Conservation (phyloP, 345 rosid genomes). For the Pelargonium nanum region DNA sequence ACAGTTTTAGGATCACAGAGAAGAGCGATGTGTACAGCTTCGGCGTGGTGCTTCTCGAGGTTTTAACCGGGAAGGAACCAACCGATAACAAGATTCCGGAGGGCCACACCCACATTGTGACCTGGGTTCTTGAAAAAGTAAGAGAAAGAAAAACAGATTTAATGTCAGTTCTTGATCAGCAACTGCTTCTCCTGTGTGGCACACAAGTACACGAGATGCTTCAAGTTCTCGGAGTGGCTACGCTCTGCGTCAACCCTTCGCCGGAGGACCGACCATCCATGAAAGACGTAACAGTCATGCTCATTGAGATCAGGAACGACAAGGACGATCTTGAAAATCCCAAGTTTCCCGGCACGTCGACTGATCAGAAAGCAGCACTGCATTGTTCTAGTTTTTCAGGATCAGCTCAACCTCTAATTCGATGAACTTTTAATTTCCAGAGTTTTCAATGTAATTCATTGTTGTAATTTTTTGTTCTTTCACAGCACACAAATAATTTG, state of each 20-base stretch:
- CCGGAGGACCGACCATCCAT: slow-evolving; percentile 60
- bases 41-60: slow-evolving; percentile 57
- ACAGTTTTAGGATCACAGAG: slow-evolving; percentile 56
- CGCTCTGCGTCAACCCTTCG: slow-evolving; percentile 43
- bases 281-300: slow-evolving; percentile 64
- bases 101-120: slow-evolving; percentile 44
- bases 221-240: slow-evolving; percentile 60
- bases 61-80: slow-evolving; percentile 52
- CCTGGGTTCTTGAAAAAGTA: slow-evolving; percentile 46
- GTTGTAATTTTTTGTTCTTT: no score
- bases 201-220: slow-evolving; percentile 62
- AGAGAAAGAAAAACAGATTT: slow-evolving; percentile 35
- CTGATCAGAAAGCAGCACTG: slow-evolving; percentile 25
- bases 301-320: slow-evolving; percentile 47
- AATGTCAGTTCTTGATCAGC: slow-evolving; percentile 44
- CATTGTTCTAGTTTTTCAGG: slow-evolving; percentile 61
- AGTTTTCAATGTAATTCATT: slow-evolving; percentile 9
- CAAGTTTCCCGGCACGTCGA: slow-evolving; percentile 19
- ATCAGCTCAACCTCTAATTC: slow-evolving; percentile 51
- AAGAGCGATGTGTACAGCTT: slow-evolving; percentile 71
- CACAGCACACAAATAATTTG: no score
- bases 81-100: slow-evolving; percentile 39
- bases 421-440: slow-evolving; percentile 24
- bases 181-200: slow-evolving; percentile 31
- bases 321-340: slow-evolving; percentile 38